These are phyloP conservation scores for Pilatotrama ljubarskyi DNA, from an alignment of 768 basidiomycete species.

Conservation along the genomic window DNA sequence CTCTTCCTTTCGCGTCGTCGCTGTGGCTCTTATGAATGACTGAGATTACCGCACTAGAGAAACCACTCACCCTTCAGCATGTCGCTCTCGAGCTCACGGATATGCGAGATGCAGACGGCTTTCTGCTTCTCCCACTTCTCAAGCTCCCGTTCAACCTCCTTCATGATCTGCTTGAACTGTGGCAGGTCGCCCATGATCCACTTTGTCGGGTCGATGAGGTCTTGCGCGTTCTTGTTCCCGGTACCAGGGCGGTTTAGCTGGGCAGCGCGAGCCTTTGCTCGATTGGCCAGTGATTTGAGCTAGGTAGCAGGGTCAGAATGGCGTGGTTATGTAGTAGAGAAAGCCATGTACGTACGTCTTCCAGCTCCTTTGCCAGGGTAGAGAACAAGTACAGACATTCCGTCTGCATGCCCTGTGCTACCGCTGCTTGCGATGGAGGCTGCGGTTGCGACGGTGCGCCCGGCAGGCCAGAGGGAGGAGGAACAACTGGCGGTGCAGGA, in stretches of 20 bases:
- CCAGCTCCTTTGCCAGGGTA: slow-evolving; percentile 52
- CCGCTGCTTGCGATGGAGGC: slow-evolving; percentile 28
- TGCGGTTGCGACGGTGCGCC: neutral
- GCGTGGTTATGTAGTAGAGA: too few species aligned
- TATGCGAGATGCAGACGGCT: slow-evolving; percentile 39
- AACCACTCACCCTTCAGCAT: slow-evolving; percentile 66
- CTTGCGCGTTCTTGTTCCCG: slow-evolving; percentile 42
- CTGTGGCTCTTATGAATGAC: slow-evolving; percentile 39
- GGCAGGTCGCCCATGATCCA: slow-evolving; percentile 57
- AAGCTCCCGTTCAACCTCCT: slow-evolving; percentile 43
- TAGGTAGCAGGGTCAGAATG: neutral
- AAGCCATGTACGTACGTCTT: slow-evolving; percentile 48
- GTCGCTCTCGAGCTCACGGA: slow-evolving; percentile 62
- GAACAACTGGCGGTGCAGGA: slow-evolving; percentile 3
- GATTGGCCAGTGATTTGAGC: slow-evolving; percentile 13
- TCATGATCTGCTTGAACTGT: slow-evolving; percentile 51
- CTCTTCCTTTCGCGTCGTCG: slow-evolving; percentile 80
- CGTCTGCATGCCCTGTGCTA: slow-evolving; percentile 67
- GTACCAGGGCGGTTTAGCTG: slow-evolving; percentile 35
- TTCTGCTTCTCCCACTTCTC: slow-evolving; percentile 49
- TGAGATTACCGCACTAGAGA: neutral
- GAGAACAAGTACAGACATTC: slow-evolving; percentile 56
- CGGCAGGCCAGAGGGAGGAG: slow-evolving; percentile 7
- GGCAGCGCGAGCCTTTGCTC: neutral
- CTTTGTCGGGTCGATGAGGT: slow-evolving; percentile 47